Percentiles rank a stretch among this genome's conserved stretches.
These are phyloP conservation scores for Chrysoporthe austroafricana DNA, from an alignment of 2,329 filamentous ascomycete species.

Conservation along the genomic window DNA sequence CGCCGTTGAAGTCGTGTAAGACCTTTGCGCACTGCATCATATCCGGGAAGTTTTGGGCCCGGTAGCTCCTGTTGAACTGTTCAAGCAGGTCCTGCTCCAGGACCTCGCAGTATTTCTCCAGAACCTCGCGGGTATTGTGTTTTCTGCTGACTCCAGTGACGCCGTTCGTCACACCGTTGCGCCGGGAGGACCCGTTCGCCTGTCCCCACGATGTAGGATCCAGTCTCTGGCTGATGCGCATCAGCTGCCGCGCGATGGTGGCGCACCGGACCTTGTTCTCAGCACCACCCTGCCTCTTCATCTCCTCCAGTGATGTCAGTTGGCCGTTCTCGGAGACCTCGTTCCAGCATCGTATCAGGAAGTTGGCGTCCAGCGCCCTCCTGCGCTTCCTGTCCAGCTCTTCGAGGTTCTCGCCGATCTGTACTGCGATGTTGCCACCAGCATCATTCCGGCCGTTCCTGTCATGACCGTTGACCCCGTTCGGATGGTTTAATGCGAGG, in stretches of 20 bases:
- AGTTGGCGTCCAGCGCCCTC: slow-evolving; percentile 89
- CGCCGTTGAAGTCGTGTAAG: slow-evolving; percentile 93
- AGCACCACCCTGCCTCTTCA: slow-evolving; percentile 80
- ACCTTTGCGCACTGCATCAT: slow-evolving; percentile 98
- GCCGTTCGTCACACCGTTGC: slow-evolving; percentile 56
- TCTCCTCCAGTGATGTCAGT: slow-evolving; percentile 83
- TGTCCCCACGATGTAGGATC: slow-evolving; percentile 76
- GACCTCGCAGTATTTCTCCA: slow-evolving; percentile 96
- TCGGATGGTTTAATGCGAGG: slow-evolving; percentile 71
- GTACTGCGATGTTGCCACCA: slow-evolving; percentile 87
- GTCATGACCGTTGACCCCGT: slow-evolving; percentile 45
- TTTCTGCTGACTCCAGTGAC: slow-evolving; percentile 48
- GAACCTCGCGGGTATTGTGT: slow-evolving; percentile 79
- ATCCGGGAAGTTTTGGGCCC: slow-evolving; percentile 92
- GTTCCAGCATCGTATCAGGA: slow-evolving; percentile 94
- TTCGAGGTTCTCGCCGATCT: slow-evolving; percentile 92
- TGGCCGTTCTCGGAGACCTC: slow-evolving; percentile 91
- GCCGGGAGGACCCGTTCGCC: slow-evolving; percentile 55
- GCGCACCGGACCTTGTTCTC: slow-evolving; percentile 95
- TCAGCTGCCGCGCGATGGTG: slow-evolving; percentile 88
- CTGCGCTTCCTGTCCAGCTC: slow-evolving; percentile 91
- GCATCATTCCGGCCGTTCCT: slow-evolving; percentile 55
- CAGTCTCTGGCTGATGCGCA: slow-evolving; percentile 90
- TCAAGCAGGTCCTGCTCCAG: slow-evolving; percentile 93
- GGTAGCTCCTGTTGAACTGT: slow-evolving; percentile 97